Base-by-base conservation (phyloP, 805 yeast genomes). In the Lachancea mirantina region DNA sequence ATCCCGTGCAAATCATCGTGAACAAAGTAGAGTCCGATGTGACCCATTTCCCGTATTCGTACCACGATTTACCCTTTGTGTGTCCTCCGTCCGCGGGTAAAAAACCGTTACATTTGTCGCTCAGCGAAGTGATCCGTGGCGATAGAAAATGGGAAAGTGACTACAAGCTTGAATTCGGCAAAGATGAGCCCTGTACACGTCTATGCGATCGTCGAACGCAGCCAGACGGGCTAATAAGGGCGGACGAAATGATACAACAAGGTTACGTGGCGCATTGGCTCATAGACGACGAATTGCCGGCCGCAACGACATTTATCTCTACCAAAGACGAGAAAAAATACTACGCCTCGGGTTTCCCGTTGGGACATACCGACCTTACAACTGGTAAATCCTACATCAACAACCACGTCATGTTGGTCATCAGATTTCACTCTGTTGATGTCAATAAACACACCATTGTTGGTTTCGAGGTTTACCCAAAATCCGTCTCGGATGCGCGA, bases 391-490 rank as follows among this genome's bases (percentile, higher is more conserved):
- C 77, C 4, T 81, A 73, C 50, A 41, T 85, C 19, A 74, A 87
- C 56, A 85, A 84, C 52, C 95, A 87, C 53, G 76, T 81, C 7
- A 80, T 80, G 79, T 48, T 85, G 34, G 89, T 87, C 9, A 67
- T 85, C 26, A 68, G 95, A 47, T 82, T 75, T 59, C 80, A 84
- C 45, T 61, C 62, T 30, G 64, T 70, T 39, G 55, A 64, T 50
- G 59, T 64, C 19, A 57, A 59, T 11, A 55, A 60, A 30, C 64
- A 68, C 42, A 67, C 83, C 3, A 83, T 85, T 45, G 94, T 85
- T 13, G 96, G 95, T 0, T 82, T 87, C 46, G 96, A 85, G 59
- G 83, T 84, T 9, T 85, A 85, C 51, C 95, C 95, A 8, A 78
- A 75, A 52, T 80, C 92, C 34, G 88, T 82, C 8, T 62, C 69